Conservation (phyloP, 2,329 filamentous ascomycete genomes). For the Phialophora chinensis region DNA sequence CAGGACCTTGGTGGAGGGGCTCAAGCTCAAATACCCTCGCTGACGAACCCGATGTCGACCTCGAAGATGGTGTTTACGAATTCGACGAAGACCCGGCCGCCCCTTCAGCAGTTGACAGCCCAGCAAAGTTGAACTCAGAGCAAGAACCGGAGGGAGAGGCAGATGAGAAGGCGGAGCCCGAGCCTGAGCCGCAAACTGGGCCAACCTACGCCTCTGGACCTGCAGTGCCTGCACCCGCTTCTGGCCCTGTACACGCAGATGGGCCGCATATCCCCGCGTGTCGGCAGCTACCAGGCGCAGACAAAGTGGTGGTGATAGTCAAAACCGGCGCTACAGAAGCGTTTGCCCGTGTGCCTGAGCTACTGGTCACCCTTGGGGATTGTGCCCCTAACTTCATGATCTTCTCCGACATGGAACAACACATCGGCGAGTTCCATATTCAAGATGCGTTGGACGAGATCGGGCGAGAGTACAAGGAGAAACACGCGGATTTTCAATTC, state of each 20-base stretch:
- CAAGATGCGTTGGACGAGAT: constrained; percentile 46
- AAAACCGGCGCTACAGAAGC: constrained; percentile 65
- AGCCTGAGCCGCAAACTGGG: constrained; percentile 3
- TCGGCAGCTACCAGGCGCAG: constrained; percentile 32
- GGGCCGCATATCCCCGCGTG: constrained; percentile 23
- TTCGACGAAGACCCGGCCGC: background rate
- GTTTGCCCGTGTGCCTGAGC: constrained; percentile 59
- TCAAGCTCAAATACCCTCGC: constrained; percentile 1
- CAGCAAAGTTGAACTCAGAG: background rate
- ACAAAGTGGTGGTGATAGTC: constrained; percentile 52
- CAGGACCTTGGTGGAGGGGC: constrained; percentile 18
- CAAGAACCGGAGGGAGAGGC: constrained; percentile 1
- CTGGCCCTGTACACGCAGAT: background rate
- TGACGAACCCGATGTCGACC: constrained; percentile 23
- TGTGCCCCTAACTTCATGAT: constrained; percentile 60
- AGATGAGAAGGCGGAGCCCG: background rate
- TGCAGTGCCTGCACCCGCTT: background rate
- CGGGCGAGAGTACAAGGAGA: constrained; percentile 49
- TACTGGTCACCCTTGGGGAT: constrained; percentile 60
- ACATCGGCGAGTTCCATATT: constrained; percentile 43
- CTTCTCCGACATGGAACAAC: constrained; percentile 45
- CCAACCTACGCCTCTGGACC: constrained; percentile 6
- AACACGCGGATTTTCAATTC: constrained; percentile 58
- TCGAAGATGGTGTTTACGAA: constrained; percentile 9
- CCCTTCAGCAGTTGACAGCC: background rate